Percentiles rank a stretch among this genome's conserved stretches.
Evolutionary conservation across 306 rosid genomes (phyloP).

Genomic region (Leucaena leucocephala): DNA sequence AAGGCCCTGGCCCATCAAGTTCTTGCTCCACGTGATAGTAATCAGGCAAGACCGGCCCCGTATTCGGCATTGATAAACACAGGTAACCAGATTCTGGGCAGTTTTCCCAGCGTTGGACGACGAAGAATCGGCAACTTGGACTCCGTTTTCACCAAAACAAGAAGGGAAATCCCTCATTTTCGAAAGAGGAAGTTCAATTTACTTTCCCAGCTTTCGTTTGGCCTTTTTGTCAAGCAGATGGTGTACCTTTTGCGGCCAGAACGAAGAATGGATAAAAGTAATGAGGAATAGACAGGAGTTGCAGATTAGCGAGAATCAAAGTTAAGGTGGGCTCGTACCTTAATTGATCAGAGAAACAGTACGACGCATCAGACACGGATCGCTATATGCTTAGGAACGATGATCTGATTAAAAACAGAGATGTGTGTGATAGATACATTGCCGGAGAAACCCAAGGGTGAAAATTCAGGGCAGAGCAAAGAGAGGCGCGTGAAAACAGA

Average conservation of each 20-base stretch:
- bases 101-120: slow-evolving; percentile 63
- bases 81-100: slow-evolving; percentile 82
- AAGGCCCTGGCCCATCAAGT: slow-evolving; percentile 90
- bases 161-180: slow-evolving; percentile 95
- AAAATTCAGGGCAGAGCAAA: slow-evolving; percentile 27
- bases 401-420: slow-evolving; percentile 43
- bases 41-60: slow-evolving; percentile 72
- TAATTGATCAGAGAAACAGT: slow-evolving; percentile 39
- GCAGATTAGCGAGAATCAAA: slow-evolving; percentile 22
- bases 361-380: slow-evolving; percentile 42
- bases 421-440: background rate
- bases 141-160: slow-evolving; percentile 98
- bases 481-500: slow-evolving; percentile 37
- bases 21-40: slow-evolving; percentile 85
- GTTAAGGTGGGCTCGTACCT: slow-evolving; percentile 46
- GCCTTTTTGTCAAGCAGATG: slow-evolving; percentile 48
- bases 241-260: slow-evolving; percentile 37
- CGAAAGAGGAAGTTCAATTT: slow-evolving; percentile 35
- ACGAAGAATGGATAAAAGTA: slow-evolving; percentile 9
- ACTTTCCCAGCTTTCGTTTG: slow-evolving; percentile 29
- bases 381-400: slow-evolving; percentile 29
- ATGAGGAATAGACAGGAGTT: slow-evolving; percentile 32
- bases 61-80: slow-evolving; percentile 83
- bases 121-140: slow-evolving; percentile 91
- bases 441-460: slow-evolving; percentile 31